phyloP scores from a whole-genome alignment of 2,329 filamentous ascomycete genomes.

The Ophiostoma quercus region DNA sequence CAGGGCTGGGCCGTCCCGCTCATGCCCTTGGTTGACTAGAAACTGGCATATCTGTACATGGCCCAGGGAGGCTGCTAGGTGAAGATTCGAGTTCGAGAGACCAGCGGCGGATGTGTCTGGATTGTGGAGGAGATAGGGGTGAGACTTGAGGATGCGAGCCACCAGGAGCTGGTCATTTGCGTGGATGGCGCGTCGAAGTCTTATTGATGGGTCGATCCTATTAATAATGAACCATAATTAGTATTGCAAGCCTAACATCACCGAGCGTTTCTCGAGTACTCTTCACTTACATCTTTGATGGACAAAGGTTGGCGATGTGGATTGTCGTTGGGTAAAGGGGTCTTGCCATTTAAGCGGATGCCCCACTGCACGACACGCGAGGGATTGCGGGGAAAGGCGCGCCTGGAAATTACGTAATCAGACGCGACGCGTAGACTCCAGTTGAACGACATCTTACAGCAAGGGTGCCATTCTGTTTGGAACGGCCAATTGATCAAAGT shows the following conservation, averaged over 20 bases:
- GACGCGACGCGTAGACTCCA: background rate
- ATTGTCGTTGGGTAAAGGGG: background rate
- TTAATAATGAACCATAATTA: background rate
- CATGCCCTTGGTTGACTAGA: slow-evolving; percentile 70
- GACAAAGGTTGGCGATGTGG: background rate
- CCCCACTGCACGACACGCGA: background rate
- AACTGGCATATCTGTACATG: slow-evolving; percentile 62
- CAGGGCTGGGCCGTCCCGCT: slow-evolving; percentile 62
- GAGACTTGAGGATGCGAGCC: slow-evolving; percentile 67
- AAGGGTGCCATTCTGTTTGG: too few species aligned
- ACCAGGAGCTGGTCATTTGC: slow-evolving; percentile 67
- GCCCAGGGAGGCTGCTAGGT: slow-evolving; percentile 71
- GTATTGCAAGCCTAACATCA: background rate
- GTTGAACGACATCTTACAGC: too few species aligned
- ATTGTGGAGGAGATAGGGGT: slow-evolving; percentile 68
- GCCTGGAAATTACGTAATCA: background rate
- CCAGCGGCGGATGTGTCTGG: slow-evolving; percentile 63
- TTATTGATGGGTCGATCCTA: slow-evolving; percentile 72
- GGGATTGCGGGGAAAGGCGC: background rate
- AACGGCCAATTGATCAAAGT: too few species aligned
- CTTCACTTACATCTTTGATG: background rate
- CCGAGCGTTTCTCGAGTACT: background rate
- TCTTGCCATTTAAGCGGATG: background rate
- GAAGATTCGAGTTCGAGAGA: slow-evolving; percentile 77
- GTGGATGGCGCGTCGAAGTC: slow-evolving; percentile 76